Evolutionary conservation across 1,139 yeast genomes (phyloP), one percentile per base, ranked within the genome.

Genomic region (Yamadazyma trypodendri): DNA sequence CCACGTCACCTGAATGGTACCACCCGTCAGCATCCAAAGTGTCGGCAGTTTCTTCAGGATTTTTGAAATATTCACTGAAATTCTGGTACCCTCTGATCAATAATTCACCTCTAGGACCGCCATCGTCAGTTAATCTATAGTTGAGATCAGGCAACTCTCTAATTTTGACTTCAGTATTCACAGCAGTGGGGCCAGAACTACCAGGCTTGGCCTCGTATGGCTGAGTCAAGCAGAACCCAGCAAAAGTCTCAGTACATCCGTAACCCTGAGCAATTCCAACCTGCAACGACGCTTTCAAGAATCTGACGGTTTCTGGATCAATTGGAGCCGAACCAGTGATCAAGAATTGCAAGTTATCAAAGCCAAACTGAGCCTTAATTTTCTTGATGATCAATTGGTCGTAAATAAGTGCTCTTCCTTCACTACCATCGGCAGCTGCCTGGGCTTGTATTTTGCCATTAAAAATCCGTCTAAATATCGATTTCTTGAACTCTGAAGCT

Each of bases 11-110:
- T 20, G 72, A 63, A 30, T 51, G 49, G 44, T 65, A 61, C 73
- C 74, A 69, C 13, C 74, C 89, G 17, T 83, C 83, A 28, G 65
- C 58, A 49, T 79, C 84, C 36, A 81, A 53, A 2, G 78, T 63
- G 43, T 65, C 63, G 2, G 45, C 55, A 6, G 74, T 66, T 48
- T 66, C 72, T 43, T 62, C 69, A 1, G 61, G 62, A 44, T 67
- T 60, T 46, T 65, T 66, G 49, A 52, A 69, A 41, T 69, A 69
- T 28, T 60, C 61, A 14, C 40, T 37, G 43, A 67, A 68, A 31
- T 65, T 62, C 45, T 69, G 74, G 16, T 63, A 61, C 6, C 74
- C 71, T 41, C 74, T 56, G 25, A 69, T 48, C 38, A 65, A 53
- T 34, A 69, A 54, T 48, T 69, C 75, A 34, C 75, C 75, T 35